Percentiles rank a stretch among this genome's conserved stretches.
phyloP scores from a whole-genome alignment of 768 basidiomycete genomes.

The Boletus coccyginus region DNA sequence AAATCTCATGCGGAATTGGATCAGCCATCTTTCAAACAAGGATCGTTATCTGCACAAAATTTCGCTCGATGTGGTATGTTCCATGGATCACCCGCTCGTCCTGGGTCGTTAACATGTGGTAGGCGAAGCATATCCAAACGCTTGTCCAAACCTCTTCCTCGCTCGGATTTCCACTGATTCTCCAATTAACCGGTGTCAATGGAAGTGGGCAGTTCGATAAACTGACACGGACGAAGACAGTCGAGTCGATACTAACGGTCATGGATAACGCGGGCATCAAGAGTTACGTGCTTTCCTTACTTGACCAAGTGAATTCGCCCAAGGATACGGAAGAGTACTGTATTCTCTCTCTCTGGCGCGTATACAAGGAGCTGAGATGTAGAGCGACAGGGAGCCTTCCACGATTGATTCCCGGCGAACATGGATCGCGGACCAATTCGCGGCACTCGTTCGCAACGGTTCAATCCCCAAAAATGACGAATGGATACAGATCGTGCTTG shows the following conservation, averaged over 20 bases:
- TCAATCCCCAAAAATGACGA: constrained; percentile 76
- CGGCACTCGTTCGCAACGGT: constrained; percentile 73
- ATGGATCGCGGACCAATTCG: constrained; percentile 89
- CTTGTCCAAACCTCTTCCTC: constrained; percentile 74
- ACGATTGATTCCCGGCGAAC: constrained; percentile 54
- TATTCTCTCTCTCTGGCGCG: not conserved
- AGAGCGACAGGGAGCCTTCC: constrained; percentile 40
- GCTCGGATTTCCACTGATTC: constrained; percentile 79
- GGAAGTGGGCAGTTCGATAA: constrained; percentile 89
- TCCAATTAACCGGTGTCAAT: constrained; percentile 79
- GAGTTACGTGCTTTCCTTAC: constrained; percentile 70
- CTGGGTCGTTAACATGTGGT: not conserved
- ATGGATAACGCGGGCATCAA: constrained; percentile 75
- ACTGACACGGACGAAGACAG: constrained; percentile 88
- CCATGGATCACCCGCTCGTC: not conserved
- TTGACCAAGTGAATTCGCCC: constrained; percentile 56
- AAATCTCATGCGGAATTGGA: constrained; percentile 96
- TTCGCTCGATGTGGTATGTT: constrained; percentile 73
- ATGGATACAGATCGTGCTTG: constrained; percentile 71
- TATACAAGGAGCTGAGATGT: constrained; percentile 12
- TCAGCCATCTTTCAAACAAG: constrained; percentile 86
- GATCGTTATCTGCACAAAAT: constrained; percentile 91
- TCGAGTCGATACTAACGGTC: constrained; percentile 76
- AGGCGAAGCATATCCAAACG: constrained; percentile 75
- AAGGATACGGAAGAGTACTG: constrained; percentile 43